A percentile compares a stretch with the other conserved stretches of the same genome.
These are phyloP conservation scores for Colletotrichum sp. DNA, from an alignment of 2,329 filamentous ascomycete species.

Conservation along the genomic window DNA sequence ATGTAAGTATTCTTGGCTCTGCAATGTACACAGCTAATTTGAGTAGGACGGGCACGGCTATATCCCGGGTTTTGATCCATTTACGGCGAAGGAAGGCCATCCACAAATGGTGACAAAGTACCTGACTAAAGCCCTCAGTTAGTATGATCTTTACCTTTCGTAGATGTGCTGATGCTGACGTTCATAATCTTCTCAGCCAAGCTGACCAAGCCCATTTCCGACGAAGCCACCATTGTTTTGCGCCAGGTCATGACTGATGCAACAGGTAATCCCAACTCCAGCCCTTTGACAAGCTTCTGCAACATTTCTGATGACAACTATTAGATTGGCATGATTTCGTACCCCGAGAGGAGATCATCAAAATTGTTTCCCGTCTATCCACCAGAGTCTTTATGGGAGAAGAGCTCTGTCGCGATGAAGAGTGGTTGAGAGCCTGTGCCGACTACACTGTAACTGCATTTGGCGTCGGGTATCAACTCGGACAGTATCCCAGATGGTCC, in stretches of 20 bases:
- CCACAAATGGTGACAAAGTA: background rate
- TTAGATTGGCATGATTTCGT: constrained; percentile 21
- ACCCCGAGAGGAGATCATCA: background rate
- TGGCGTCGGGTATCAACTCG: background rate
- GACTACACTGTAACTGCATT: constrained; percentile 3
- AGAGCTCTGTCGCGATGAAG: constrained; percentile 3
- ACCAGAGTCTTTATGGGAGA: constrained; percentile 25
- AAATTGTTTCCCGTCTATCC: constrained; percentile 21
- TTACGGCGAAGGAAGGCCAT: rapidly evolving
- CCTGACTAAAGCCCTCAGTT: background rate
- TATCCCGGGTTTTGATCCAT: background rate
- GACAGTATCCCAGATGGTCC: constrained; percentile 17
- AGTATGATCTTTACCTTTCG: background rate
- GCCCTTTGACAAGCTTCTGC: too few species aligned
- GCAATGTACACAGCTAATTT: too few species aligned
- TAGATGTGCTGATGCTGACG: too few species aligned
- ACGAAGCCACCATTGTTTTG: background rate
- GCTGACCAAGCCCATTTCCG: background rate
- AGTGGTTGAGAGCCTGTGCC: constrained; percentile 19
- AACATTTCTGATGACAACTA: rapidly evolving
- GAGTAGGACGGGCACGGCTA: background rate
- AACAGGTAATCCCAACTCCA: too few species aligned
- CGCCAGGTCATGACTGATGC: background rate
- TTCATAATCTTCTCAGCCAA: background rate
- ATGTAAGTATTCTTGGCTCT: background rate